These are phyloP conservation scores for Macrocybe sp. DNA, from an alignment of 1,284 basidiomycete species.

Conservation along the genomic window DNA sequence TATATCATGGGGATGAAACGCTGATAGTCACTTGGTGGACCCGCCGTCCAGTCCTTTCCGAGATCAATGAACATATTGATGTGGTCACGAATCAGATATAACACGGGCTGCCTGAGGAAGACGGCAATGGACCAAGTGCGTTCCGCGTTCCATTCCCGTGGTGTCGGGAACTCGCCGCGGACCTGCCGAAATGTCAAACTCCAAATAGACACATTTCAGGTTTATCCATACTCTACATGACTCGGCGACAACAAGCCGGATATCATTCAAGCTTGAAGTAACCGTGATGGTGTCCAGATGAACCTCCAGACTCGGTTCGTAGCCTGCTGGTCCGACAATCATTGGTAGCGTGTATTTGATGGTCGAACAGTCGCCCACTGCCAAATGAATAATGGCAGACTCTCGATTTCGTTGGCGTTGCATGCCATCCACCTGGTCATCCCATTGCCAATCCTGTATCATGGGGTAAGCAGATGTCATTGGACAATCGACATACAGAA, in stretches of 20 bases:
- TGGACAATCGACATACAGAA: not conserved
- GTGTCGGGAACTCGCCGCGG: conserved; percentile 60
- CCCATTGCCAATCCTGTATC: conserved; percentile 80
- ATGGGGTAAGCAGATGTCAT: conserved; percentile 1
- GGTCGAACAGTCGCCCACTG: conserved; percentile 75
- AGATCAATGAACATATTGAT: conserved; percentile 90
- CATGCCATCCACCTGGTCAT: conserved; percentile 43
- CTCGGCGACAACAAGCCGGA: conserved; percentile 70
- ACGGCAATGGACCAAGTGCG: conserved; percentile 77
- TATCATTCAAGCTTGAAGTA: conserved; percentile 84
- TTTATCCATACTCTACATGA: conserved; percentile 58
- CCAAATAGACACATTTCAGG: not conserved
- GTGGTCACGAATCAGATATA: conserved; percentile 85
- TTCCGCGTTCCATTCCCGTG: conserved; percentile 62
- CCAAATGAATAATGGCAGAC: conserved; percentile 68
- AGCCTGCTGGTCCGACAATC: conserved; percentile 68
- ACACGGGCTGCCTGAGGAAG: conserved; percentile 62
- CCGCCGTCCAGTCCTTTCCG: conserved; percentile 83
- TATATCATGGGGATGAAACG: conserved; percentile 85
- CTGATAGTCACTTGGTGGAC: conserved; percentile 71
- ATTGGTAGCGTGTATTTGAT: conserved; percentile 82
- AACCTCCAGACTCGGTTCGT: conserved; percentile 73
- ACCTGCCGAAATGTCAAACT: conserved; percentile 33
- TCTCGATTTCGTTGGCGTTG: conserved; percentile 53
- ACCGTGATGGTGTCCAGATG: conserved; percentile 79